Evolutionary conservation across 2,329 filamentous ascomycete genomes (phyloP).

Genomic region (Hypoxylon sp.): DNA sequence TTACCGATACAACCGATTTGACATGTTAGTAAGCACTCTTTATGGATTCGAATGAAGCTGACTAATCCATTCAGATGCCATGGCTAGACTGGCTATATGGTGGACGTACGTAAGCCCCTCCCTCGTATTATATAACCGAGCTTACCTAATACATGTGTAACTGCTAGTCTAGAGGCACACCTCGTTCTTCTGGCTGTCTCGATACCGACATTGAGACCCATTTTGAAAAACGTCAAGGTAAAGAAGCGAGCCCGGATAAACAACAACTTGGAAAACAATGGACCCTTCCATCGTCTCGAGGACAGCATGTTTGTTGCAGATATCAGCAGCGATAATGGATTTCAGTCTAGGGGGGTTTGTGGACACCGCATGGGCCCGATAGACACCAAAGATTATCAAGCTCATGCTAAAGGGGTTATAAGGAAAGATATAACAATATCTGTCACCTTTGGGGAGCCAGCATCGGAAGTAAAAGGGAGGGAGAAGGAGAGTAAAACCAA

Average conservation of each 20-base stretch:
- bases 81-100: slow-evolving; percentile 35
- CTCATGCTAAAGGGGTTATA: neutral
- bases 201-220: slow-evolving; percentile 26
- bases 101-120: slow-evolving; percentile 20
- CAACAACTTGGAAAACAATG: neutral
- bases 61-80: slow-evolving; percentile 19
- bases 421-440: slow-evolving; percentile 12
- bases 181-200: slow-evolving; percentile 36
- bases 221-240: neutral
- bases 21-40: slow-evolving; percentile 8
- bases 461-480: neutral
- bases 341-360: neutral
- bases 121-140: neutral
- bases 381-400: neutral
- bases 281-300: slow-evolving; percentile 1
- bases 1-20: slow-evolving; percentile 9
- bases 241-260: neutral
- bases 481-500: neutral
- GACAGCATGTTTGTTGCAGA: neutral
- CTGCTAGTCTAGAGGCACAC: slow-evolving; percentile 35
- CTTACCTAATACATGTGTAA: neutral
- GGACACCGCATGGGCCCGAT: neutral
- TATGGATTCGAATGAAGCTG: neutral
- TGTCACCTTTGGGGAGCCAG: neutral
- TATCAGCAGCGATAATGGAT: neutral